Percentiles rank a stretch among this genome's conserved stretches.
Conservation (phyloP, 306 rosid genomes). For the Lathyrus tuberosus region DNA sequence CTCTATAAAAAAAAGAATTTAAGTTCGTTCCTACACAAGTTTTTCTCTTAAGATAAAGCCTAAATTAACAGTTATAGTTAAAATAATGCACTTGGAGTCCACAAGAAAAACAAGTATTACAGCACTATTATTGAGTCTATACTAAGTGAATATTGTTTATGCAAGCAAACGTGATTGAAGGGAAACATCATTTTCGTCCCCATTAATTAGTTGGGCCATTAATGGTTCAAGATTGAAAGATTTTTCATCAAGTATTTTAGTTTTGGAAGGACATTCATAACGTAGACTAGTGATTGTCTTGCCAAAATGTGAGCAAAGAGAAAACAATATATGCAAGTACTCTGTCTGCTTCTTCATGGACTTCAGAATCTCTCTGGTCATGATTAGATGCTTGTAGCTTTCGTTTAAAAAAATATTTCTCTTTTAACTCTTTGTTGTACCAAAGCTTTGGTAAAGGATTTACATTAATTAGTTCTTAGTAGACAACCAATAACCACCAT, state of each 20-base stretch:
- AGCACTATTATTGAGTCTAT: no score
- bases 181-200: slow-evolving; percentile 29
- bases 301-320: slow-evolving; percentile 12
- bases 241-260: not conserved
- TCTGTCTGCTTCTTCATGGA: slow-evolving; percentile 16
- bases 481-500: not conserved
- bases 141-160: no score
- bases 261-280: slow-evolving; percentile 20
- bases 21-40: no score
- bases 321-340: not conserved
- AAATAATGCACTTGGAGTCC: no score
- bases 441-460: not conserved
- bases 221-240: not conserved
- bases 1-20: no score
- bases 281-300: not conserved
- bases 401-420: no score
- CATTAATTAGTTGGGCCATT: not conserved
- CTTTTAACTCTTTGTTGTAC: no score
- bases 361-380: not conserved
- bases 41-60: slow-evolving; percentile 5
- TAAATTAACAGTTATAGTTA: no score
- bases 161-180: slow-evolving; percentile 19
- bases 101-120: no score
- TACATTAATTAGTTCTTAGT: not conserved
- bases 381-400: not conserved